Evolutionary conservation across 2,329 filamentous ascomycete genomes (phyloP).

Genomic region (Chaetothyriales sp.): DNA sequence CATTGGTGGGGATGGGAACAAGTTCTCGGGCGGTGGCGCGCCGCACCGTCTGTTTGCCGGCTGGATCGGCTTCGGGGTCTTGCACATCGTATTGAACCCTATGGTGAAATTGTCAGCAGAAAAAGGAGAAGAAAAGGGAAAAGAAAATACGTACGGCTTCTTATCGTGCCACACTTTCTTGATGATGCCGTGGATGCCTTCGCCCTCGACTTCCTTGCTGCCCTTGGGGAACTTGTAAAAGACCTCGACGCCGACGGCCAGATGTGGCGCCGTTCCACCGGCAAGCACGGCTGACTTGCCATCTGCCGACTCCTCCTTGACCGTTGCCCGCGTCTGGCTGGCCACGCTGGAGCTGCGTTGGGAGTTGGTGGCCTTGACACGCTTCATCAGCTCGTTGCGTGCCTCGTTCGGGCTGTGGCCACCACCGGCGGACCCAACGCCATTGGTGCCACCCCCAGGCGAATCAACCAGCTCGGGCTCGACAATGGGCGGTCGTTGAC

Average conservation of each 20-base stretch:
- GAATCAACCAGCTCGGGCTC: constrained; percentile 33
- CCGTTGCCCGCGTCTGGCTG: constrained; percentile 16
- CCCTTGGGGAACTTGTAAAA: constrained; percentile 38
- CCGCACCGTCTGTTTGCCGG: constrained; percentile 24
- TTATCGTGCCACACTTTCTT: constrained; percentile 62
- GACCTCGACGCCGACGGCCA: constrained; percentile 34
- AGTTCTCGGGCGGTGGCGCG: constrained; percentile 58
- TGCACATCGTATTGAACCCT: constrained; percentile 13
- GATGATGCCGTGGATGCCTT: constrained; percentile 60
- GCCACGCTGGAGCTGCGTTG: constrained; percentile 24
- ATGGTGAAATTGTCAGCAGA: constrained; percentile 1
- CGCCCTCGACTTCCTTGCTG: constrained; percentile 36
- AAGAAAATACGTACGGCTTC: constrained; percentile 40
- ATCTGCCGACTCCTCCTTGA: constrained; percentile 30
- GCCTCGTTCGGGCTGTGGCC: constrained; percentile 25
- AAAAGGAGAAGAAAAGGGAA: too few relatives aligned
- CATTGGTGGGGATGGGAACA: constrained; percentile 56
- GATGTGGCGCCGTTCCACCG: constrained; percentile 27
- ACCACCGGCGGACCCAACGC: constrained; percentile 16
- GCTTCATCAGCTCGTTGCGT: constrained; percentile 28
- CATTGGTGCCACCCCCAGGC: constrained; percentile 12
- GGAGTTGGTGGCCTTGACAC: constrained; percentile 27
- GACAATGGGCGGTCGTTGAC: constrained; percentile 15
- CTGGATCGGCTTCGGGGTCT: constrained; percentile 14
- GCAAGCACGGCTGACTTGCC: constrained; percentile 28